Evolutionary conservation across 345 rosid genomes (phyloP).

Genomic region (Citrus medica): DNA sequence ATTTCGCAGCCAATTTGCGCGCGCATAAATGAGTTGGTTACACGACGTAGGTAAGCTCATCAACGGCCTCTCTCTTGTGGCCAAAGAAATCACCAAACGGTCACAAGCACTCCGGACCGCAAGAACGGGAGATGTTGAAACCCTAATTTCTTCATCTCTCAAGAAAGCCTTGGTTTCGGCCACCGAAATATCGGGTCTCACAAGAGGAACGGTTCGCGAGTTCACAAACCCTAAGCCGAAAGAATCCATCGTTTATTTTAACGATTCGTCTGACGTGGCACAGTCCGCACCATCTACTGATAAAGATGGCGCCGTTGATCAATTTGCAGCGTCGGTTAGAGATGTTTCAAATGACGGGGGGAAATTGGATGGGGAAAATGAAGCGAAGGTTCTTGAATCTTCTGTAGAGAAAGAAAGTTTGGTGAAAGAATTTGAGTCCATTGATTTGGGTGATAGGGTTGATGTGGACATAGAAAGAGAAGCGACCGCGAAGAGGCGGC

Average conservation of each 20-base stretch:
- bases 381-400: slow-evolving; percentile 19
- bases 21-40: slow-evolving; percentile 46
- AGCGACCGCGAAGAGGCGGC: slow-evolving; percentile 50
- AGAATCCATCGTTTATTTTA: slow-evolving; percentile 64
- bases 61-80: slow-evolving; percentile 68
- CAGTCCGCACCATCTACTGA: neutral
- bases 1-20: neutral
- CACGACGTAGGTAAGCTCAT: slow-evolving; percentile 59
- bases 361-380: neutral
- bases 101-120: slow-evolving; percentile 42
- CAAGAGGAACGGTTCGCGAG: slow-evolving; percentile 61
- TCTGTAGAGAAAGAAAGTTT: slow-evolving; percentile 14
- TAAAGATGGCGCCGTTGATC: neutral
- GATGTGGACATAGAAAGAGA: slow-evolving; percentile 20
- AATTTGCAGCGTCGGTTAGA: neutral
- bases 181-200: slow-evolving; percentile 79
- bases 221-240: slow-evolving; percentile 43
- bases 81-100: slow-evolving; percentile 62
- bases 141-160: slow-evolving; percentile 49
- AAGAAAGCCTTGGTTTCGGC: slow-evolving; percentile 65
- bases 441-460: slow-evolving; percentile 16
- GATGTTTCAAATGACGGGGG: neutral
- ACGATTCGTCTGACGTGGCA: slow-evolving; percentile 11
- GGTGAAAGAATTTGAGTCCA: slow-evolving; percentile 19
- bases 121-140: slow-evolving; percentile 52